These are phyloP conservation scores for Solanum paucissectum DNA, from an alignment of 257 asterid species.

Conservation along the genomic window DNA sequence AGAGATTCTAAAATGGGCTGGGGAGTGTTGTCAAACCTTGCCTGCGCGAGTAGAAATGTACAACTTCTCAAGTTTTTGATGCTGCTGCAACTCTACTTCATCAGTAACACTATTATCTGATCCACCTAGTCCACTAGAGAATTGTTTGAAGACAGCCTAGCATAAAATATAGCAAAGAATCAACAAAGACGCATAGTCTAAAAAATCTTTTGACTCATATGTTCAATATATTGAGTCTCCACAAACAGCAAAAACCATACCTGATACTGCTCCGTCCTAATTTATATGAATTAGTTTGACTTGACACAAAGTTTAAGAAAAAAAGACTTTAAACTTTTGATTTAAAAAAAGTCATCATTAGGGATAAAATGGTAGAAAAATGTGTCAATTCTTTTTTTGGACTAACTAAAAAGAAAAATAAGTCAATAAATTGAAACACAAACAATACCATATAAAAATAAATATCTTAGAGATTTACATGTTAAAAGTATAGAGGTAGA, in stretches of 20 bases:
- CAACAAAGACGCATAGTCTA: not conserved
- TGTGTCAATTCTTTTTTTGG: too few relatives aligned
- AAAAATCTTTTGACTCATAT: not conserved
- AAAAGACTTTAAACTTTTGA: too few relatives aligned
- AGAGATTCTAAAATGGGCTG: not conserved
- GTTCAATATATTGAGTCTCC: not conserved
- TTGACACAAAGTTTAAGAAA: too few relatives aligned
- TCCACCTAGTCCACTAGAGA: slow-evolving; percentile 47
- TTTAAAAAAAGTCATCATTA: too few relatives aligned
- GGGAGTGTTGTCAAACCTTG: slow-evolving; percentile 35
- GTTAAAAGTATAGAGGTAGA: not conserved
- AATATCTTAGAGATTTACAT: not conserved
- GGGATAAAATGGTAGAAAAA: too few relatives aligned
- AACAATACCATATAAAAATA: too few relatives aligned
- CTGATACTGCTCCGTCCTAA: not conserved
- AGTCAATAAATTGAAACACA: too few relatives aligned
- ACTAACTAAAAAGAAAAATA: too few relatives aligned
- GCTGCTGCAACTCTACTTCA: slow-evolving; percentile 44
- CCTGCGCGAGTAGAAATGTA: slow-evolving; percentile 67
- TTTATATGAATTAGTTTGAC: too few relatives aligned
- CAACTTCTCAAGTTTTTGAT: slow-evolving; percentile 50
- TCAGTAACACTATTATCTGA: slow-evolving; percentile 29
- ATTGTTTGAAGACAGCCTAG: slow-evolving; percentile 62
- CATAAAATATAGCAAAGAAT: not conserved
- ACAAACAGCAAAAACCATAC: not conserved